Percentiles rank a stretch among this genome's conserved stretches.
Evolutionary conservation across 352 stramenopile genomes (phyloP).

Genomic region (Pythium guiyangense): DNA sequence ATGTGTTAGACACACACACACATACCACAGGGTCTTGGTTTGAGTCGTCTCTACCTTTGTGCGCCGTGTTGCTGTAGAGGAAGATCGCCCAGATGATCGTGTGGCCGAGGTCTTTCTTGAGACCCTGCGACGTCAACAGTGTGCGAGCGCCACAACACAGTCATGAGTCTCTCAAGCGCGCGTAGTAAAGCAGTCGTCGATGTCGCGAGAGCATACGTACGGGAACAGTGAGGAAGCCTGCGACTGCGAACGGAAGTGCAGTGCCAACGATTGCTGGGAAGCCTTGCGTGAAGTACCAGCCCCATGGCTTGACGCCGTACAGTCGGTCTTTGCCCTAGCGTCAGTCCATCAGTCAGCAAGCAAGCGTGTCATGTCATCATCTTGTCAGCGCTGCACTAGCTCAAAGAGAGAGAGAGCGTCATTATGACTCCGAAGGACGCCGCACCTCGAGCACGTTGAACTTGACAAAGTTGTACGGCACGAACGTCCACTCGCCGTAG

Average conservation of each 20-base stretch:
- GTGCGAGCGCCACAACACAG: too few species aligned
- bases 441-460: slow-evolving; percentile 82
- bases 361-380: too few species aligned
- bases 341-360: too few species aligned
- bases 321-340: slow-evolving; percentile 70
- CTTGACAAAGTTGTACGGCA: slow-evolving; percentile 84
- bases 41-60: slow-evolving; percentile 57
- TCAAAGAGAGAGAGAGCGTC: not conserved
- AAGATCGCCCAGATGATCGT: slow-evolving; percentile 67
- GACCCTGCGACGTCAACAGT: slow-evolving; percentile 22
- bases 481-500: slow-evolving; percentile 83
- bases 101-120: slow-evolving; percentile 64
- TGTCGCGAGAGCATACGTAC: slow-evolving; percentile 22
- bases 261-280: slow-evolving; percentile 73
- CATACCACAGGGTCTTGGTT: not conserved
- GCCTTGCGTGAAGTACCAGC: slow-evolving; percentile 82
- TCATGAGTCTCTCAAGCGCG: not conserved
- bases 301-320: slow-evolving; percentile 76
- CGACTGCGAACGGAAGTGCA: slow-evolving; percentile 33
- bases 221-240: slow-evolving; percentile 54
- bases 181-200: too few species aligned
- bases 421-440: not conserved
- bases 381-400: not conserved
- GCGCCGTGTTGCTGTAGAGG: slow-evolving; percentile 69
- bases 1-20: too few species aligned